Conservation (phyloP, 768 basidiomycete genomes). For the Cyathus striatus region DNA sequence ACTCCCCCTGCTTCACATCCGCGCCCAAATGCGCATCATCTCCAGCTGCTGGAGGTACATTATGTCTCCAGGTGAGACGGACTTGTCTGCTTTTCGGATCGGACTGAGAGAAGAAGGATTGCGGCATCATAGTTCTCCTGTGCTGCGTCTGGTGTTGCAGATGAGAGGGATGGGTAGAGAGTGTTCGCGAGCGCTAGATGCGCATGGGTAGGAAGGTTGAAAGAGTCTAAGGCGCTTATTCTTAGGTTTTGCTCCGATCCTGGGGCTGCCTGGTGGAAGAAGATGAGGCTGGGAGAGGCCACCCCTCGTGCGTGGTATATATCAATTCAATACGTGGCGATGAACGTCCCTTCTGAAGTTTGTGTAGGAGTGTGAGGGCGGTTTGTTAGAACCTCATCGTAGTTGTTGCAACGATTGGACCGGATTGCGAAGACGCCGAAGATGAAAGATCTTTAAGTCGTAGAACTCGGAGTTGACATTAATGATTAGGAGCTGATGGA, state of each 20-base stretch:
- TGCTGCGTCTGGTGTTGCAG: constrained; percentile 3
- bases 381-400: too few species aligned
- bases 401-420: too few species aligned
- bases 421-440: too few species aligned
- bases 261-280: constrained; percentile 4
- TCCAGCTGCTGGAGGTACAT: constrained; percentile 73
- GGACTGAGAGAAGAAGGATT: constrained; percentile 75
- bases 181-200: constrained; percentile 73
- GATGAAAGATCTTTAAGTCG: too few species aligned
- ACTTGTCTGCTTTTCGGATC: constrained; percentile 89
- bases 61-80: constrained; percentile 63
- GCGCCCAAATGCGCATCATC: constrained; percentile 73
- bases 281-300: constrained; percentile 48
- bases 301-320: constrained; percentile 52
- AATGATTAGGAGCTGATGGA: too few species aligned
- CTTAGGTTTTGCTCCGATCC: constrained; percentile 26
- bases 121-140: constrained; percentile 57
- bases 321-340: constrained; percentile 49
- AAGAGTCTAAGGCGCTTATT: constrained; percentile 83
- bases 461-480: too few species aligned
- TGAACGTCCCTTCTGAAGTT: constrained; percentile 39
- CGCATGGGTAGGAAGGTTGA: constrained; percentile 87
- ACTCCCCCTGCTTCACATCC: constrained; percentile 19
- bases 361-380: too few species aligned
- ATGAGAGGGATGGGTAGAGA: constrained; percentile 15